Evolutionary conservation across 495 filamentous ascomycete species (phyloP), one percentile per base, ranked within the genome.

Genomic region (Coniosporium apollinis): DNA sequence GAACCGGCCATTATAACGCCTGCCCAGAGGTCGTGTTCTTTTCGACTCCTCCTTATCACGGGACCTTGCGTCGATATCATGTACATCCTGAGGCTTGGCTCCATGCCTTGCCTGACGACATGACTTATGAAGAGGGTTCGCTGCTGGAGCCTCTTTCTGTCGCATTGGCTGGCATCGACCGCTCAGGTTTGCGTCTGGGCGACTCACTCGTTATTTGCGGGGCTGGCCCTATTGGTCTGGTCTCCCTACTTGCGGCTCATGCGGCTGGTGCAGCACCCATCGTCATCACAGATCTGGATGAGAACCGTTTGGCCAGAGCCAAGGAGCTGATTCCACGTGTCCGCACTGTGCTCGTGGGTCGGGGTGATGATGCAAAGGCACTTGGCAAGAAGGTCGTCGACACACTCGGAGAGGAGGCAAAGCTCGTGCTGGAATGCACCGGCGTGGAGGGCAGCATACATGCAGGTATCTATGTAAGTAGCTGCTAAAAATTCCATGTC

Each of bases 131-230:
- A 28, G 45, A 50, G 37, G 47, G 47, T 4, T 44, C 47, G 5
- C 35, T 50, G 18, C 38, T 50, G 15, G 47, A 50, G 33, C 47
- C 47, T n/a, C 36, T 50, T 5, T 47, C 44, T 1, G 47, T 50
- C 9, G 44, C 45, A 2, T 36, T 50, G 10, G 45, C 45, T 8
- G 47, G 47, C 2, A 44, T 50, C 11, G 44, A 50, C n/a, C 47
- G 45, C 0, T 37, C 45, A 16, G 38, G 38, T 10, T 30, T 50
- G 2, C 32, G 45, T 1, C 22, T 50, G 3, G 47, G 44, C 1
- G 45, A 48, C 21, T 20, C 47, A 9, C 28, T 48, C 3, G 34
- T 45, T 11, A 45, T 50, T 18, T 48, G 44, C 19, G 47, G 47
- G 19, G 47, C 47, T 2, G 47, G 47, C 15, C 47, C 47, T 2